Evolutionary conservation across 2,329 filamentous ascomycete genomes (phyloP).

Genomic region (Westerdykella ornata): DNA sequence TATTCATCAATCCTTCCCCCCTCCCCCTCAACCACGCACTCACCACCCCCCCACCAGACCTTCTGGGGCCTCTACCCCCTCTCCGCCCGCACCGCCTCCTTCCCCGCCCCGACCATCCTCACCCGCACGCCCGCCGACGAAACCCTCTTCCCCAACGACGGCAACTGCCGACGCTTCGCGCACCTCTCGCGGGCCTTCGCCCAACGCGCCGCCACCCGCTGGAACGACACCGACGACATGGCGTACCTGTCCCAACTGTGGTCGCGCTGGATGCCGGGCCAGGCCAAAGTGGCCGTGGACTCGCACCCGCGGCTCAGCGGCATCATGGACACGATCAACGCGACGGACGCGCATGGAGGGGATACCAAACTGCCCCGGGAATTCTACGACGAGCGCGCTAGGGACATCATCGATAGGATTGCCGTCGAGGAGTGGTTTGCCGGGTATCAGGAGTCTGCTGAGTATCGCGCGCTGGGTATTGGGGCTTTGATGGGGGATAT

Average conservation of each 20-base stretch:
- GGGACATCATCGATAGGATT: slow-evolving; percentile 63
- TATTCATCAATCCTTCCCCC: too few relatives aligned
- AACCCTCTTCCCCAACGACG: slow-evolving; percentile 47
- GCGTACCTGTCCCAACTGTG: slow-evolving; percentile 70
- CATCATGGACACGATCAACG: slow-evolving; percentile 91
- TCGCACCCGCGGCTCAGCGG: slow-evolving; percentile 76
- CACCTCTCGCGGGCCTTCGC: slow-evolving; percentile 45
- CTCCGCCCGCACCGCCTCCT: slow-evolving; percentile 36
- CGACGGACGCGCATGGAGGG: slow-evolving; percentile 76
- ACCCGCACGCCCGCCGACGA: slow-evolving; percentile 43
- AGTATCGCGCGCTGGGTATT: slow-evolving; percentile 86
- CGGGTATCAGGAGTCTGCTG: slow-evolving; percentile 74
- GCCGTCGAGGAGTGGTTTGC: slow-evolving; percentile 88
- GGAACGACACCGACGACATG: slow-evolving; percentile 66
- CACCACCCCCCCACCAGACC: slow-evolving; percentile 27
- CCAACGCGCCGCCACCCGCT: slow-evolving; percentile 42
- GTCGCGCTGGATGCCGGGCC: slow-evolving; percentile 77
- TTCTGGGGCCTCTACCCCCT: slow-evolving; percentile 46
- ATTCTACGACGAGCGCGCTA: slow-evolving; percentile 75
- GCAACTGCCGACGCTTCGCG: slow-evolving; percentile 44
- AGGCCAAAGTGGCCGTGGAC: slow-evolving; percentile 67
- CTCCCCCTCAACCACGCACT: too few relatives aligned
- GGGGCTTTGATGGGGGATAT: slow-evolving; percentile 79
- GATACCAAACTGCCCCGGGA: slow-evolving; percentile 71
- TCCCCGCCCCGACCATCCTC: slow-evolving; percentile 42